Conservation (phyloP, 2,329 filamentous ascomycete species). For the Tricladium varicosporioides region DNA sequence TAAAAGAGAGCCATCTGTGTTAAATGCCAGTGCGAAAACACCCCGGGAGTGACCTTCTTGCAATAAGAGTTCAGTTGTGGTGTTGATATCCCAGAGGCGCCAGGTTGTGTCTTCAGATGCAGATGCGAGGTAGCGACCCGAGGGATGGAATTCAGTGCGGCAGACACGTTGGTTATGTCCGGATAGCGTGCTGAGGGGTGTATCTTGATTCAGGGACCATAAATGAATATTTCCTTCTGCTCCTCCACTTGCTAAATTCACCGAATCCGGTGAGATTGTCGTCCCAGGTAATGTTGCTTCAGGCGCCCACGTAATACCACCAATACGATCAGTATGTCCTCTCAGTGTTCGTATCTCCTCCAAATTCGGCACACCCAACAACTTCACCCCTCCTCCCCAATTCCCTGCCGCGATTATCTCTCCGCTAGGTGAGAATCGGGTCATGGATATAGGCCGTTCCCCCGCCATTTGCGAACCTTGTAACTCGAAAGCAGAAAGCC, state of each 20-base stretch:
- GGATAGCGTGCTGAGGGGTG: constrained; percentile 75
- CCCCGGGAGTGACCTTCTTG: constrained; percentile 95
- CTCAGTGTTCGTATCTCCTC: constrained; percentile 73
- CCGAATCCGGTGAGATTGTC: constrained; percentile 67
- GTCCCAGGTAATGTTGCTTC: constrained; percentile 70
- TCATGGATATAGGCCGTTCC: constrained; percentile 87
- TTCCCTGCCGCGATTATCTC: constrained; percentile 85
- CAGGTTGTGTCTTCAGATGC: constrained; percentile 96
- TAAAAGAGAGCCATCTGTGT: constrained; percentile 83
- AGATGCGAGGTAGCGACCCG: constrained; percentile 83
- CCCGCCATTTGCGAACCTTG: constrained; percentile 92
- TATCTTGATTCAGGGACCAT: constrained; percentile 86
- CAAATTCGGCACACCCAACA: constrained; percentile 80
- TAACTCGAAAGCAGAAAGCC: constrained; percentile 78
- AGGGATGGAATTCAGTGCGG: constrained; percentile 91
- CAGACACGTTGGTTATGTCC: constrained; percentile 88
- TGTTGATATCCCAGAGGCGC: constrained; percentile 93
- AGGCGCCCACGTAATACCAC: constrained; percentile 87
- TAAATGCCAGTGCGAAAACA: constrained; percentile 88
- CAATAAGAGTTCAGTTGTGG: constrained; percentile 75
- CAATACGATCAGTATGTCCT: constrained; percentile 85
- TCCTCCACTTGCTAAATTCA: constrained; percentile 88
- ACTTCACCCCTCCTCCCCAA: constrained; percentile 85
- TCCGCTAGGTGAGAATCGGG: constrained; percentile 83
- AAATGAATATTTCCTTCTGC: constrained; percentile 85